phyloP scores from a whole-genome alignment of 2,329 filamentous ascomycete genomes.

The Colletotrichum godetiae region DNA sequence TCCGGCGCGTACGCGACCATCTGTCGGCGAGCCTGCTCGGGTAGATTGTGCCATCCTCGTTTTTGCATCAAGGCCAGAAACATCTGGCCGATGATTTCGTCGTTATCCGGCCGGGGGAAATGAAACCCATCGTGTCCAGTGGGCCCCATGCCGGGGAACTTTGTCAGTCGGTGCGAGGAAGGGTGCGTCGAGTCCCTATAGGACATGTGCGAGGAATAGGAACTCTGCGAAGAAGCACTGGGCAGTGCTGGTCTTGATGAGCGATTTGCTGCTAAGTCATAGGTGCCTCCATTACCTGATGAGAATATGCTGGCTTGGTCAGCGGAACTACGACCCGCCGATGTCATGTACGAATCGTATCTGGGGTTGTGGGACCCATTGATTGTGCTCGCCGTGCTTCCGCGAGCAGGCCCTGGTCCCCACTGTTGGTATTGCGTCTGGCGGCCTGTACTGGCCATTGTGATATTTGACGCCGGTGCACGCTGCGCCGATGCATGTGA shows the following conservation, averaged over 20 bases:
- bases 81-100: slow-evolving; percentile 87
- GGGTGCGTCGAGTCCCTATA: slow-evolving; percentile 47
- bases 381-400: slow-evolving; percentile 64
- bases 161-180: slow-evolving; percentile 69
- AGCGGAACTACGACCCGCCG: slow-evolving; percentile 66
- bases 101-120: slow-evolving; percentile 81
- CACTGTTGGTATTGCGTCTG: slow-evolving; percentile 83
- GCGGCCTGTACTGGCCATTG: slow-evolving; percentile 78
- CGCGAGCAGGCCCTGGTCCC: slow-evolving; percentile 63
- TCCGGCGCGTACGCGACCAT: slow-evolving; percentile 95
- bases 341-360: slow-evolving; percentile 73
- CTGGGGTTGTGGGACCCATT: slow-evolving; percentile 66
- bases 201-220: slow-evolving; percentile 59
- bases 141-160: slow-evolving; percentile 54
- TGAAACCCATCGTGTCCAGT: slow-evolving; percentile 63
- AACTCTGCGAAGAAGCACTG: slow-evolving; percentile 67
- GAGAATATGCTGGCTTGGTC: slow-evolving; percentile 68
- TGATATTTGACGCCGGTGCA: slow-evolving; percentile 69
- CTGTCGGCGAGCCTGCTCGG: slow-evolving; percentile 92
- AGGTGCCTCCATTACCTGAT: slow-evolving; percentile 66
- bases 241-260: slow-evolving; percentile 65
- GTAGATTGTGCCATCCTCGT: slow-evolving; percentile 95
- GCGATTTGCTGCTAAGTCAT: slow-evolving; percentile 53
- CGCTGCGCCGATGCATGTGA: slow-evolving; percentile 71
- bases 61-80: slow-evolving; percentile 97